Base-by-base conservation (phyloP, 2,329 filamentous ascomycete genomes). In the Cladosporium phlei region DNA sequence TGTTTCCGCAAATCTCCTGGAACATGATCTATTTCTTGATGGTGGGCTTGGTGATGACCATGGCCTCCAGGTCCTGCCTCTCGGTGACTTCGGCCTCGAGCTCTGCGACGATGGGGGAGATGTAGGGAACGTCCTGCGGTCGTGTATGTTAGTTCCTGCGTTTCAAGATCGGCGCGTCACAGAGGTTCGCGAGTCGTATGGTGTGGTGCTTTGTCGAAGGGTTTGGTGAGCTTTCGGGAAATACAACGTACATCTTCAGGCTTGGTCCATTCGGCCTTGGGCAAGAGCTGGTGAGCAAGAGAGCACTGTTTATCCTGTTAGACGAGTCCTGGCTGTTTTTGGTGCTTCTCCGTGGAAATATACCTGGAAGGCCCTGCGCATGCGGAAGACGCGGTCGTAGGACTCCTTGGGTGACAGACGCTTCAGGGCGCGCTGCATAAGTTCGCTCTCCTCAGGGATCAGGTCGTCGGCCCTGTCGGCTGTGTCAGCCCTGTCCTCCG, bases 321-420 rank as follows among this genome's bases (percentile, higher is more conserved):
- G 38, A 17, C 2, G 14, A 34, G 20, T 29, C 11, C 24, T 28
- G 21, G 4, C 9, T 22, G n/a, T 22, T 6, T 8, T 28, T 19
- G 3, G 11, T 8, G n/a, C 14, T 10, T 16, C 10, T 12, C 17
- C 33, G 20, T 12, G 6, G 3, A 5, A n/a, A 34, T 39, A 55
- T 73, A 86, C 83, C 79, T 98, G 93, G 73, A 94, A 83, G 63
- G 93, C 91, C 73, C 93, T 84, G 75, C 93, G 88, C 71, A 98
- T 82, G 66, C 93, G 90, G 84, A 89, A 98, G 69, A 97, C 82
- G 69, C 93, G 91, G 76, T 98, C 93, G 75, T 97, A 97, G 63
- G 84, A 79, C 68, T 93, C 88, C 77, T 94, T 88, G 63, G 88
- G 79, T 49, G 86, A 81, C 53, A 98, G 86, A 68, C 93, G 88